Conservation (phyloP, 371 early-diverging fungal genomes). For the Syncephalastrum racemosum region DNA sequence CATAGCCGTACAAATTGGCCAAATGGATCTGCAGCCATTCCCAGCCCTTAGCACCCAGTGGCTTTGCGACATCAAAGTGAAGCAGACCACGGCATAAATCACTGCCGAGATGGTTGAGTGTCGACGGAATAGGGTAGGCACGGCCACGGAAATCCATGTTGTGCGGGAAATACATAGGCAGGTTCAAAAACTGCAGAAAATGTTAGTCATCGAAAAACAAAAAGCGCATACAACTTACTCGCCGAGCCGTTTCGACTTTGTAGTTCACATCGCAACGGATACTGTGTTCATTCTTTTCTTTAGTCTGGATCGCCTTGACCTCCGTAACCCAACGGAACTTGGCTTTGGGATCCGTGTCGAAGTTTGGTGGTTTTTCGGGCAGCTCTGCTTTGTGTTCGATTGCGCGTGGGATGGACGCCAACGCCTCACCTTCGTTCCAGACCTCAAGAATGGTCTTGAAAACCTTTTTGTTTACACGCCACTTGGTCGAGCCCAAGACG, state of each 20-base stretch:
- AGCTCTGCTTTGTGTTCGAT: constrained; percentile 32
- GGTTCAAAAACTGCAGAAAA: constrained; percentile 67
- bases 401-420: constrained; percentile 71
- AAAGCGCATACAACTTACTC: constrained; percentile 55
- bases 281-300: constrained; percentile 77
- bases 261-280: constrained; percentile 92
- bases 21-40: constrained; percentile 96
- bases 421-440: constrained; percentile 85
- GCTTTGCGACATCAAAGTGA: constrained; percentile 80
- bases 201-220: neutral
- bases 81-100: constrained; percentile 95
- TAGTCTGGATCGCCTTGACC: constrained; percentile 51
- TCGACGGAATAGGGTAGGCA: constrained; percentile 96
- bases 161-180: constrained; percentile 96
- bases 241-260: constrained; percentile 93
- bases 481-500: constrained; percentile 87
- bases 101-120: constrained; percentile 95
- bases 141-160: constrained; percentile 98
- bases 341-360: constrained; percentile 64
- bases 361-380: constrained; percentile 70
- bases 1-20: constrained; percentile 91
- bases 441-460: constrained; percentile 76
- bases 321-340: constrained; percentile 54
- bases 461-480: constrained; percentile 87
- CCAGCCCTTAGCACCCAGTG: constrained; percentile 85